Percentiles rank a stretch among this genome's conserved stretches.
Conservation (phyloP, 129 eudicot genomes). For the Centaurea solstitialis region DNA sequence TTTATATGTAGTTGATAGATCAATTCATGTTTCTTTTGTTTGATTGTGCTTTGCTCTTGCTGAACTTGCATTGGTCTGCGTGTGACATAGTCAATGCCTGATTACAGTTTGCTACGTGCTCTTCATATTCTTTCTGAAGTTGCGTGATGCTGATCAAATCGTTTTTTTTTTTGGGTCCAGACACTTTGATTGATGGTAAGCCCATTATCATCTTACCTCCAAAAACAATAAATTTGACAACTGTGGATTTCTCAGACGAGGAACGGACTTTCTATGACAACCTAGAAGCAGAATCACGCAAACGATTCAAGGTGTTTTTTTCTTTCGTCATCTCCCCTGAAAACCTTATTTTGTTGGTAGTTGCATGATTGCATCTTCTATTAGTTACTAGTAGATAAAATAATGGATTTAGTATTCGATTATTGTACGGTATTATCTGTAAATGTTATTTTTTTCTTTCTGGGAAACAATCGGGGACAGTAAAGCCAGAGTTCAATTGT, state of each 20-base stretch:
- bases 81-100: neutral
- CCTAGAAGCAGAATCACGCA: constrained; percentile 72
- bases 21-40: neutral
- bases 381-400: neutral
- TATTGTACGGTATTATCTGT: neutral
- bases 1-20: neutral
- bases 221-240: constrained; percentile 51
- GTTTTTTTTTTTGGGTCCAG: constrained; percentile 39
- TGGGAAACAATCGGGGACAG: neutral
- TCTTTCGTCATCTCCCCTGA: neutral
- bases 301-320: constrained; percentile 68
- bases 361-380: neutral
- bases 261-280: constrained; percentile 74
- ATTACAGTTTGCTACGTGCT: neutral
- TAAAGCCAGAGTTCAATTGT: neutral
- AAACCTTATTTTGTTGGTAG: neutral
- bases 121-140: neutral
- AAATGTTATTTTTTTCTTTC: too few species aligned
- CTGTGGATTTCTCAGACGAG: constrained; percentile 65
- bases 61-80: neutral
- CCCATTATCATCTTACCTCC: constrained; percentile 88
- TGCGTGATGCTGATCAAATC: neutral
- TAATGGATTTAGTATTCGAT: neutral
- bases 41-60: neutral
- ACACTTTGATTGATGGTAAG: constrained; percentile 71